Evolutionary conservation across 106 monocot species (phyloP).

Genomic region (Apostasia shenzhenica): DNA sequence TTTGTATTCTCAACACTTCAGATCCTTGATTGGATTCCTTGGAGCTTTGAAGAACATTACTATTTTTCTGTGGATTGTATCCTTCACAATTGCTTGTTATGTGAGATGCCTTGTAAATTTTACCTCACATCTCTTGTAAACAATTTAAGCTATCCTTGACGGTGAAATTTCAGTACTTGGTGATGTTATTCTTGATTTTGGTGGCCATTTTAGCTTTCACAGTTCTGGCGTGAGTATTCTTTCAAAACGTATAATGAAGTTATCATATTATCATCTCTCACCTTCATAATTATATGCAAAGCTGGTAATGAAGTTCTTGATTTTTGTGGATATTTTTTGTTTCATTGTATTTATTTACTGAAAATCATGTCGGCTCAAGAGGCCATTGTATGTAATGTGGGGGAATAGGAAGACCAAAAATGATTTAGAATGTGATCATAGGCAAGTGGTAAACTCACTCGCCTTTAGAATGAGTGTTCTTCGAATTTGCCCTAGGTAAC

Average conservation of each 20-base stretch:
- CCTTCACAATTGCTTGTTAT: slow-evolving; percentile 28
- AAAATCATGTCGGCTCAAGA: too few species aligned
- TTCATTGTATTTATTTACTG: too few species aligned
- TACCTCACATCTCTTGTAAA: neutral
- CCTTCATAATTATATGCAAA: neutral
- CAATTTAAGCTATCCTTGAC: slow-evolving; percentile 46
- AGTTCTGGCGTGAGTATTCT: slow-evolving; percentile 71
- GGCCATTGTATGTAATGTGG: too few species aligned
- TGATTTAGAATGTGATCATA: too few species aligned
- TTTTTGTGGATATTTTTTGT: too few species aligned
- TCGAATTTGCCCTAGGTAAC: too few species aligned
- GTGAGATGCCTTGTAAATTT: neutral
- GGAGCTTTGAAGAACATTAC: slow-evolving; percentile 75
- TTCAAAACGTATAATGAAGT: neutral
- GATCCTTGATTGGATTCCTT: slow-evolving; percentile 81
- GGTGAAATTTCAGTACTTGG: slow-evolving; percentile 51
- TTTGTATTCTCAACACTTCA: slow-evolving; percentile 32
- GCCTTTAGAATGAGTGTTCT: too few species aligned
- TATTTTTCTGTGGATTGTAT: slow-evolving; percentile 79
- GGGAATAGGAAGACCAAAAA: too few species aligned
- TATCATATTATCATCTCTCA: neutral
- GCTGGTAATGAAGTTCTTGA: too few species aligned
- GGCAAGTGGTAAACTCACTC: too few species aligned
- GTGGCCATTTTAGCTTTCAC: slow-evolving; percentile 85
- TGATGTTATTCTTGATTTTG: slow-evolving; percentile 67